These are phyloP conservation scores for Ormosia emarginata DNA, from an alignment of 306 rosid species.

Conservation along the genomic window DNA sequence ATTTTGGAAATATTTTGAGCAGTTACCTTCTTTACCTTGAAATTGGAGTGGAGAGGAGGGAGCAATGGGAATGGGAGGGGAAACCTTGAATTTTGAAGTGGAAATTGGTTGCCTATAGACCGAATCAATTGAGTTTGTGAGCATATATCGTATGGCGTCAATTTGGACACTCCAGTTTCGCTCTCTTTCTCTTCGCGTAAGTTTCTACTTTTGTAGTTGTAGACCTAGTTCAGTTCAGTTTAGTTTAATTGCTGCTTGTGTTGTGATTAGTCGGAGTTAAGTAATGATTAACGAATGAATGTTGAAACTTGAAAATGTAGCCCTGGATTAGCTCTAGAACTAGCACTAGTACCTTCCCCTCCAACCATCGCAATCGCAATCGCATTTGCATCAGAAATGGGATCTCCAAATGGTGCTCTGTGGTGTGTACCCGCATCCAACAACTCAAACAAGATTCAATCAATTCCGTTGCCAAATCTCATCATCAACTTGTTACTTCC, in stretches of 20 bases:
- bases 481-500: constrained; percentile 21
- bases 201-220: neutral
- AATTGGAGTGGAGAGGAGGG: neutral
- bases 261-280: neutral
- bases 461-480: constrained; percentile 15
- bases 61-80: neutral
- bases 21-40: too few species aligned
- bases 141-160: constrained; percentile 41
- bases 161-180: constrained; percentile 37
- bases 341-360: neutral
- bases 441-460: constrained; percentile 14
- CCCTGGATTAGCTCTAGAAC: neutral
- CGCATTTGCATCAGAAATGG: constrained; percentile 12
- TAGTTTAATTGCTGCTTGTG: neutral
- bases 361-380: neutral
- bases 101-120: neutral
- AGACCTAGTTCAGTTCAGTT: neutral
- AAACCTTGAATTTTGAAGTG: neutral
- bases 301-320: neutral
- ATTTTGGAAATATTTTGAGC: too few species aligned
- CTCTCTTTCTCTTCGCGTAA: constrained; percentile 43
- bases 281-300: neutral
- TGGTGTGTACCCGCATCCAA: neutral
- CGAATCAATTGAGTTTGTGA: neutral
- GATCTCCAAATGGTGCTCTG: constrained; percentile 11